These are phyloP conservation scores for Rheum nobile DNA, from an alignment of 148 eudicot species.

Conservation along the genomic window DNA sequence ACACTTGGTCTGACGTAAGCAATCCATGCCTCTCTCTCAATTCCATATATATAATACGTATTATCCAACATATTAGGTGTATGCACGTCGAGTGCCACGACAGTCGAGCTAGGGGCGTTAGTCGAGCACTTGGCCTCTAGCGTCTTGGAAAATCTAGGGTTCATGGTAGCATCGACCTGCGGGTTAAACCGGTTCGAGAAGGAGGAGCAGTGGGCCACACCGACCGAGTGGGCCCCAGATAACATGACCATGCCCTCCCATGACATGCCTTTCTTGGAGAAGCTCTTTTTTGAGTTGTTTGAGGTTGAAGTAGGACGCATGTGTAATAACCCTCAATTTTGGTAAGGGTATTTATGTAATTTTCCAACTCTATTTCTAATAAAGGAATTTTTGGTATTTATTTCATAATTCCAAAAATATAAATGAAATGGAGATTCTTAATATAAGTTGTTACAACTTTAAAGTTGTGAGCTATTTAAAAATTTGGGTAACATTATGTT, in stretches of 20 bases:
- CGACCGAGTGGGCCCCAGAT: conserved; percentile 57
- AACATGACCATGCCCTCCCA: conserved; percentile 36
- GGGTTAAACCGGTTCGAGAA: conserved; percentile 39
- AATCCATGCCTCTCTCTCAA: conserved; percentile 52
- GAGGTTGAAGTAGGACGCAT: conserved; percentile 24
- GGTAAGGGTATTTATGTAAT: too few species aligned
- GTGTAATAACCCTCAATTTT: too few species aligned
- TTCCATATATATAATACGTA: conserved; percentile 41
- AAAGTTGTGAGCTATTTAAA: too few species aligned
- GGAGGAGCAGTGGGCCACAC: conserved; percentile 40
- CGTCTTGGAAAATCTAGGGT: conserved; percentile 41
- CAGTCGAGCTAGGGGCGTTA: conserved; percentile 34
- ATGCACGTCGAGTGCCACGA: conserved; percentile 72
- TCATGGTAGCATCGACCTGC: conserved; percentile 18
- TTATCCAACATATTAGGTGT: conserved; percentile 57
- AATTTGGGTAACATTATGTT: too few species aligned
- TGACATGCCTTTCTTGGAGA: conserved; percentile 30
- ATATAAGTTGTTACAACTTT: too few species aligned
- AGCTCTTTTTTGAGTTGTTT: conserved; percentile 19
- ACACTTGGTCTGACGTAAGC: conserved; percentile 54
- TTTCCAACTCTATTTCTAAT: too few species aligned
- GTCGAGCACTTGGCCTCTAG: conserved; percentile 40
- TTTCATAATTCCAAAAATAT: too few species aligned
- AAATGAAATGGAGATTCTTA: too few species aligned
- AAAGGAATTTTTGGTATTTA: too few species aligned